Percentiles rank a stretch among this genome's conserved stretches.
phyloP scores from a whole-genome alignment of 495 filamentous ascomycete genomes.

The Hypoxylon lienhwacheense region DNA sequence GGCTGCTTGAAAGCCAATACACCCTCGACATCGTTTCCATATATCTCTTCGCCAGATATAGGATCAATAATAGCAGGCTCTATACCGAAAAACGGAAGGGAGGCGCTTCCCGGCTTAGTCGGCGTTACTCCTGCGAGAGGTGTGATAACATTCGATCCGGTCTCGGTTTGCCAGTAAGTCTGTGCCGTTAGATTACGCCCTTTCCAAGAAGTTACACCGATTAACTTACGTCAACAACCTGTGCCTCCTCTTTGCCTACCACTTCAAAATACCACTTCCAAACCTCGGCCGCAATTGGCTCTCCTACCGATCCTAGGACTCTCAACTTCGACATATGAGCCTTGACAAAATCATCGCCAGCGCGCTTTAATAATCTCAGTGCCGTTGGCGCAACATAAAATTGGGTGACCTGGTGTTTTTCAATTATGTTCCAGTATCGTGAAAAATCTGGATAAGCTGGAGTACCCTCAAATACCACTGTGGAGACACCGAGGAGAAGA shows the following conservation, averaged over 20 bases:
- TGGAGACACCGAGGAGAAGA: conserved; percentile 86
- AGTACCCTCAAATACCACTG: conserved; percentile 98
- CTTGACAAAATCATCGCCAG: conserved; percentile 88
- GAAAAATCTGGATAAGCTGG: conserved; percentile 98
- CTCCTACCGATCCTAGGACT: conserved; percentile 93
- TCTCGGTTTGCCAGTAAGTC: conserved; percentile 99
- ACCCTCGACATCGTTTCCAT: conserved; percentile 96
- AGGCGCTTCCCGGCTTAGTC: conserved; percentile 76
- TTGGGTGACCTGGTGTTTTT: conserved; percentile 91
- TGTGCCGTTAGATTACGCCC: conserved; percentile 42
- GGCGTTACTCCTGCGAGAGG: conserved; percentile 75
- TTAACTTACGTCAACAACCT: conserved; percentile 86
- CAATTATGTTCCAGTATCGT: conserved; percentile 97
- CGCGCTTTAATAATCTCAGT: conserved; percentile 88
- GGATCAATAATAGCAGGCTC: conserved; percentile 98
- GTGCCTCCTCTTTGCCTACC: conserved; percentile 90
- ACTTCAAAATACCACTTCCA: conserved; percentile 99
- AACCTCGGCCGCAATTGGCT: conserved; percentile 97
- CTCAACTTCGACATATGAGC: conserved; percentile 85
- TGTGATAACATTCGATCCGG: conserved; percentile 88
- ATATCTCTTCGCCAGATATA: conserved; percentile 88
- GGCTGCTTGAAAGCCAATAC: conserved; percentile 97
- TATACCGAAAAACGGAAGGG: conserved; percentile 93
- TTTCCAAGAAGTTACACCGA: background rate
- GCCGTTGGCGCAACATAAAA: conserved; percentile 99